Conservation (phyloP, 1,284 basidiomycete species). For the Sporisorium sorghi region DNA sequence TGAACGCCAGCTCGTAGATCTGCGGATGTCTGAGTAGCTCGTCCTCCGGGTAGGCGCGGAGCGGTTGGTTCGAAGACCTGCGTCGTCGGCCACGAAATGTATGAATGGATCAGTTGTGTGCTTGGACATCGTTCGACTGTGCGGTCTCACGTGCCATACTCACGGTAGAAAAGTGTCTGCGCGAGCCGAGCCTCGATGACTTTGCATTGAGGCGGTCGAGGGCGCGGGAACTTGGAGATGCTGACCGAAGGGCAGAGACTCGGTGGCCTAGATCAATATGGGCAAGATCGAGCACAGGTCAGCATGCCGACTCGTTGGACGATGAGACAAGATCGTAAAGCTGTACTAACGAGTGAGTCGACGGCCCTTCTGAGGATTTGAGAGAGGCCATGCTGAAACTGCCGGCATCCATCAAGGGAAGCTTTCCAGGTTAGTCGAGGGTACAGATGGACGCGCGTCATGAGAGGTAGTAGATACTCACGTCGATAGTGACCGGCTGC, state of each 20-base stretch:
- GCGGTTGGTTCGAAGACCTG: neutral
- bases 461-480: neutral
- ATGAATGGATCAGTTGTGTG: neutral
- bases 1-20: constrained; percentile 27
- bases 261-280: neutral
- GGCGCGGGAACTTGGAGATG: constrained; percentile 8
- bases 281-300: neutral
- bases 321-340: neutral
- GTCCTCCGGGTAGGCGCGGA: neutral
- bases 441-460: neutral
- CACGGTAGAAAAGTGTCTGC: constrained; percentile 5
- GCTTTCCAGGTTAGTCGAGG: neutral
- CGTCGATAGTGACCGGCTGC: neutral
- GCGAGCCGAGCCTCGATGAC: neutral
- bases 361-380: constrained; percentile 21
- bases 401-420: neutral
- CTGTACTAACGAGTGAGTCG: constrained; percentile 15
- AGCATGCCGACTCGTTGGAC: neutral
- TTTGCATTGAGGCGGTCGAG: neutral
- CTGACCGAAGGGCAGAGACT: constrained; percentile 13
- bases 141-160: neutral
- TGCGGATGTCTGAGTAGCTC: constrained; percentile 4
- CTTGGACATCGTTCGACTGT: neutral
- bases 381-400: constrained; percentile 30
- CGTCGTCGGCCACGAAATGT: too few species aligned